Evolutionary conservation across 2,329 filamentous ascomycete genomes (phyloP).

Genomic region (Curvularia lunata): DNA sequence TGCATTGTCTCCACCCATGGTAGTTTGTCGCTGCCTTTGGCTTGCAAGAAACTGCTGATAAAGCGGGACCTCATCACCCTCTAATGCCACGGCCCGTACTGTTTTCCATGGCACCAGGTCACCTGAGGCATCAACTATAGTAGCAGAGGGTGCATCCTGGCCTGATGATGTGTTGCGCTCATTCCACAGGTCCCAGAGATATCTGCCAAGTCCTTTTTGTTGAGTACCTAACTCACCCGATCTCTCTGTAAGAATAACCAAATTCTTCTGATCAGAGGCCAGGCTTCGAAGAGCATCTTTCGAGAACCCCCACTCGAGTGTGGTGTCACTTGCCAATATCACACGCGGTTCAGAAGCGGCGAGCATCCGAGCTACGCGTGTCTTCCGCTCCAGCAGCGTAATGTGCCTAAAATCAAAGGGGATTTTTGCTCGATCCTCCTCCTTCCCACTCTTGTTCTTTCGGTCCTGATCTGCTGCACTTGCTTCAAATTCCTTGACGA

Average conservation of each 20-base stretch:
- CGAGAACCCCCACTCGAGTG: conserved; percentile 94
- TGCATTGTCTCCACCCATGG: conserved; percentile 69
- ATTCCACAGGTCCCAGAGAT: conserved; percentile 70
- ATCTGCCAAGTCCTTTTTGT: conserved; percentile 65
- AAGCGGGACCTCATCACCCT: conserved; percentile 75
- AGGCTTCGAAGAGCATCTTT: conserved; percentile 77
- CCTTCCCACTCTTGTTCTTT: conserved; percentile 44
- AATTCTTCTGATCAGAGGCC: conserved; percentile 77
- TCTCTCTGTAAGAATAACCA: conserved; percentile 86
- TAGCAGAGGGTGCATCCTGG: conserved; percentile 50
- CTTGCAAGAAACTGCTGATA: conserved; percentile 95
- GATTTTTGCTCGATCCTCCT: conserved; percentile 63
- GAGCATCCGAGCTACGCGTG: conserved; percentile 76
- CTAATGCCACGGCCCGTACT: conserved; percentile 66
- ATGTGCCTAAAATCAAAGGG: conserved; percentile 92
- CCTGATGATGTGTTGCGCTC: conserved; percentile 30
- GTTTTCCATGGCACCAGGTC: conserved; percentile 38
- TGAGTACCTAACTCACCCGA: conserved; percentile 53
- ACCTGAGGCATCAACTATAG: conserved; percentile 70
- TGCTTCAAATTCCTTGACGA: conserved; percentile 89
- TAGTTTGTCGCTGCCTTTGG: conserved; percentile 84
- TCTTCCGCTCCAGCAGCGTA: conserved; percentile 79
- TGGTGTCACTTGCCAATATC: conserved; percentile 88
- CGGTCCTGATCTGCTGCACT: conserved; percentile 41
- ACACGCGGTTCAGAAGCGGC: conserved; percentile 66